Evolutionary conservation across 1,284 basidiomycete species (phyloP), one percentile per base, ranked within the genome.

Genomic region (Vanrija pseudolonga): DNA sequence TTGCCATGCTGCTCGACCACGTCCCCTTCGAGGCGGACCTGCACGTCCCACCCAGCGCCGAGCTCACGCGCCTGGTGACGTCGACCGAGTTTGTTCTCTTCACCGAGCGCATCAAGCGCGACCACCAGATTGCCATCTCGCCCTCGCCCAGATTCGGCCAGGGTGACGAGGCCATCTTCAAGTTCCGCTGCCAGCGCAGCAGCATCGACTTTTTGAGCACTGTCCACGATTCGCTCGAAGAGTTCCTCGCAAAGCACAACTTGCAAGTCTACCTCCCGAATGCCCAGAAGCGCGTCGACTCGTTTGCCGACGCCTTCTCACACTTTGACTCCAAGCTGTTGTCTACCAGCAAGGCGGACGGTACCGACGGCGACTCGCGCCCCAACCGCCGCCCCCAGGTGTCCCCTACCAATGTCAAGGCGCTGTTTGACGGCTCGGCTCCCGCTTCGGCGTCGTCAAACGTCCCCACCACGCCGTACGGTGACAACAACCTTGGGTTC

Each of bases 21-120:
- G 92, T 98, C 52, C 95, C 95, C 0, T 96, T 97, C 69, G 95
- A 98, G 73, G 93, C 93, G 20, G 93, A 97, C 69, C 88, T 95
- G 83, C 84, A 88, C 46, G 85, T 97, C 19, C 92, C 94, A 9
- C 86, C 88, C 17, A 88, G 85, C 65, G 77, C 83, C 6, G 91
- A 95, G 56, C 80, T 98, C 12, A 82, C 85, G 3, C 81, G 84
- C 24, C 79, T 95, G 32, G 85, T 87, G 67, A 76, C 82, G 23
- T 87, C 88, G 7, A 78, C 85, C 19, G 93, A 97, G 47, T 98
- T 95, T 73, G 80, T 80, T 45, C 82, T 84, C 22, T 86, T 98
- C 62, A 66, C 70, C 17, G 93, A 98, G 65, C 85, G 88, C 57
- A 83, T 97, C 74, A 97, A 97, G 77, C 86, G 89, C 47, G 94